Evolutionary conservation across 306 rosid species (phyloP), one percentile per base, ranked within the genome.

Genomic region (Urtica urens): DNA sequence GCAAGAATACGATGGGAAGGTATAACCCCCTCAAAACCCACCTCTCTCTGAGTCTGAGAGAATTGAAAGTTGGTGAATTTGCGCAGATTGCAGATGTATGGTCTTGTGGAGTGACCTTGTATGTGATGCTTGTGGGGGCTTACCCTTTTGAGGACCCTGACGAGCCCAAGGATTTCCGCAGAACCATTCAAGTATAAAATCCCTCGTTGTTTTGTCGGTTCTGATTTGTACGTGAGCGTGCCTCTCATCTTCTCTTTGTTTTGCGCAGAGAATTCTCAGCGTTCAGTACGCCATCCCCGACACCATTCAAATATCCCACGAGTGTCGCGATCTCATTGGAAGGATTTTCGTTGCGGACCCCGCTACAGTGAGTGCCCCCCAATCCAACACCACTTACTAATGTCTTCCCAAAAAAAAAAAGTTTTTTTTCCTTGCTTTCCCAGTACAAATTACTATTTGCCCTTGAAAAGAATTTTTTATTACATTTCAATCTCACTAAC

Each of bases 1-100:
- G 90, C 78, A 81, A 69, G 82, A 81, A 72, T 90, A 84, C 59
- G 97, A 88, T 63, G 97, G 95, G 65, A 84, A 84, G 95, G 97
- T 90, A 68, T 58, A 49, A 57, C n/a, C n/a, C n/a, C n/a, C n/a
- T n/a, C n/a, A n/a, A n/a, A n/a, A n/a, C n/a, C n/a, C n/a, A n/a
- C n/a, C n/a, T n/a, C n/a, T n/a, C n/a, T n/a, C n/a, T n/a, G n/a
- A n/a, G n/a, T n/a, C n/a, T n/a, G n/a, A n/a, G n/a, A n/a, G n/a
- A n/a, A n/a, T n/a, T n/a, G n/a, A n/a, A n/a, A n/a, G n/a, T n/a
- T n/a, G n/a, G n/a, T n/a, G n/a, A n/a, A n/a, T n/a, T n/a, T n/a
- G n/a, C n/a, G n/a, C 81, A 87, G 96, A 62, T 72, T 57, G 94
- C 96, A 46, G 96, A 83, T 83, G 94, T 87, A 26, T 87, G 96